These are phyloP conservation scores for Geotrichum ghanense DNA, from an alignment of 805 yeast species.

Conservation along the genomic window DNA sequence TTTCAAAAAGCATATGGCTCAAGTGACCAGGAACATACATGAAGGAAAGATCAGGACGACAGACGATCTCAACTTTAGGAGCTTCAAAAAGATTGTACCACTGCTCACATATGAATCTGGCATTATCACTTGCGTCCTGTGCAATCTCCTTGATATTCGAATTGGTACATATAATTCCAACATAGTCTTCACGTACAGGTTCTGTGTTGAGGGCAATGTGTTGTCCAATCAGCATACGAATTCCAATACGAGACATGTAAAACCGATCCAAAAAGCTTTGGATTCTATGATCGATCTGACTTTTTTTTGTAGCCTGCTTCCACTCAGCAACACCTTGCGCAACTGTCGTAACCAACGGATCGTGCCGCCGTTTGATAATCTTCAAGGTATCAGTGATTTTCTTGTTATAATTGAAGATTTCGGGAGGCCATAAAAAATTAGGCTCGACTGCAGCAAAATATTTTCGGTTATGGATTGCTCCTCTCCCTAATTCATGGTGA, in stretches of 20 bases:
- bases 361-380: conserved; percentile 73
- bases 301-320: conserved; percentile 42
- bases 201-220: conserved; percentile 74
- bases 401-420: conserved; percentile 60
- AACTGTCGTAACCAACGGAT: conserved; percentile 88
- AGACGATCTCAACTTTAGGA: conserved; percentile 69
- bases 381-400: conserved; percentile 53
- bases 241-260: conserved; percentile 85
- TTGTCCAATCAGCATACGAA: conserved; percentile 87
- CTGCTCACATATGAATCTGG: conserved; percentile 83
- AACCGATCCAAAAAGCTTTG: conserved; percentile 77
- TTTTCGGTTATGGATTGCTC: conserved; percentile 12
- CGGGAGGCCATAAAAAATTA: conserved; percentile 57
- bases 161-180: conserved; percentile 78
- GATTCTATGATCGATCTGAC: conserved; percentile 55
- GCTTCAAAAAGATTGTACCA: conserved; percentile 81
- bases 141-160: conserved; percentile 79
- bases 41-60: conserved; percentile 65
- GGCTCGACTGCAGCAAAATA: conserved; percentile 44
- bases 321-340: conserved; percentile 90
- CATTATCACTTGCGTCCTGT: conserved; percentile 81
- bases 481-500: conserved; percentile 9
- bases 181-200: conserved; percentile 53
- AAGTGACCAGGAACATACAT: conserved; percentile 92
- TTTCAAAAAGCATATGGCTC: conserved; percentile 83